These are phyloP conservation scores for Trichoderma gamsii DNA, from an alignment of 495 filamentous ascomycete genomes.

Conservation along the genomic window DNA sequence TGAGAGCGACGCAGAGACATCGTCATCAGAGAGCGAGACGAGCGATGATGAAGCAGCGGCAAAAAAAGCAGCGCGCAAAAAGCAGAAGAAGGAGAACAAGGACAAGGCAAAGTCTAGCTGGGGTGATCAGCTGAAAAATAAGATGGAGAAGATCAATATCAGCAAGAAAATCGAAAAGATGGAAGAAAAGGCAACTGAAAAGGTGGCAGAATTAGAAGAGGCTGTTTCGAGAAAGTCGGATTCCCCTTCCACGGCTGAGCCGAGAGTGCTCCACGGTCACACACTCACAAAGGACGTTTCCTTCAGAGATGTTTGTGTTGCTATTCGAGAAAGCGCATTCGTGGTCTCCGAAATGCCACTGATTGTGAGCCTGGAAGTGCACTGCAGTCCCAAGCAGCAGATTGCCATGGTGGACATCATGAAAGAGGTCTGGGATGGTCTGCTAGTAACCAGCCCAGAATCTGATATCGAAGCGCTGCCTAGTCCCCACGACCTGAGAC, in stretches of 20 bases:
- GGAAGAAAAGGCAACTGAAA: constrained; percentile 28
- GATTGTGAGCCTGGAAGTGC: constrained; percentile 86
- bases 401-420: constrained; percentile 85
- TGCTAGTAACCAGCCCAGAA: constrained; percentile 57
- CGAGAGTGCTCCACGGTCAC: constrained; percentile 79
- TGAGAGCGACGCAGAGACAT: constrained; percentile 36
- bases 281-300: constrained; percentile 82
- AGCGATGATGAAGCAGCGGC: constrained; percentile 28
- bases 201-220: constrained; percentile 19
- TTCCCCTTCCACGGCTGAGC: constrained; percentile 46
- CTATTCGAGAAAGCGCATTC: constrained; percentile 76
- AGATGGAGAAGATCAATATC: constrained; percentile 35
- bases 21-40: constrained; percentile 28
- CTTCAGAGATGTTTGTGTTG: constrained; percentile 76
- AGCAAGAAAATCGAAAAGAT: constrained; percentile 33
- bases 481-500: constrained; percentile 54
- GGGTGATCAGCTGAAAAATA: constrained; percentile 28
- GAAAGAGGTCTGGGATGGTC: constrained; percentile 69
- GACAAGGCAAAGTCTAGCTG: constrained; percentile 24
- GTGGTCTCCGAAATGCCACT: constrained; percentile 65
- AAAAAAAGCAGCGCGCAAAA: constrained; percentile 14
- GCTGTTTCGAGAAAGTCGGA: not conserved
- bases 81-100: constrained; percentile 27
- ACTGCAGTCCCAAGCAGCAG: constrained; percentile 80
- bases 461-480: constrained; percentile 52